A percentile compares a stretch with the other conserved stretches of the same genome.
These are phyloP conservation scores for Amanita muscaria DNA, from an alignment of 768 basidiomycete genomes.

Conservation along the genomic window DNA sequence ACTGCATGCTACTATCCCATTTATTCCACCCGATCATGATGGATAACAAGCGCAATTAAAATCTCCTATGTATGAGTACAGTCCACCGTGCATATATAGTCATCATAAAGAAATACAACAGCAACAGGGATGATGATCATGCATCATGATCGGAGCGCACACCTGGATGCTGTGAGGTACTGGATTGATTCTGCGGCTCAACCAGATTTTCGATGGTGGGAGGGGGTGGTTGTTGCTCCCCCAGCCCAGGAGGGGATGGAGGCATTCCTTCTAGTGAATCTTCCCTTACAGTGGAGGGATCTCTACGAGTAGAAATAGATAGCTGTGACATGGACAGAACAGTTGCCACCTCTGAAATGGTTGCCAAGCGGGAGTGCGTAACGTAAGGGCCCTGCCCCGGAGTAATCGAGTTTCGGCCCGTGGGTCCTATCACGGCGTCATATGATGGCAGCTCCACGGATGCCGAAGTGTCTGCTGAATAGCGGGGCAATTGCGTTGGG, in stretches of 20 bases:
- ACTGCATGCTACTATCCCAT: too few relatives aligned
- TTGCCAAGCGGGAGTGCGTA: background rate
- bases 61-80: too few relatives aligned
- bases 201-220: background rate
- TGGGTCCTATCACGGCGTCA: background rate
- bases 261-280: conserved; percentile 4
- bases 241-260: background rate
- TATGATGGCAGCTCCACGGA: background rate
- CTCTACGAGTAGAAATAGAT: conserved; percentile 17
- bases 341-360: conserved; percentile 9
- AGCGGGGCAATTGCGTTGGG: background rate
- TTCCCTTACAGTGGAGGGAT: conserved; percentile 23
- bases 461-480: background rate
- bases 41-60: too few relatives aligned
- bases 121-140: too few relatives aligned
- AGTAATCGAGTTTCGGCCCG: background rate
- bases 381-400: background rate
- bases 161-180: too few relatives aligned
- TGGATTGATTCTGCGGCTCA: background rate
- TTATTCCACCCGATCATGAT: too few relatives aligned
- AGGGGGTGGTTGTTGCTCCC: background rate
- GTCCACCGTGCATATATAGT: too few relatives aligned
- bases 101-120: too few relatives aligned
- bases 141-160: too few relatives aligned
- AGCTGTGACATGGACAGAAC: conserved; percentile 1